phyloP scores from a whole-genome alignment of 2,329 filamentous ascomycete genomes.

The Diaporthe vaccinii region DNA sequence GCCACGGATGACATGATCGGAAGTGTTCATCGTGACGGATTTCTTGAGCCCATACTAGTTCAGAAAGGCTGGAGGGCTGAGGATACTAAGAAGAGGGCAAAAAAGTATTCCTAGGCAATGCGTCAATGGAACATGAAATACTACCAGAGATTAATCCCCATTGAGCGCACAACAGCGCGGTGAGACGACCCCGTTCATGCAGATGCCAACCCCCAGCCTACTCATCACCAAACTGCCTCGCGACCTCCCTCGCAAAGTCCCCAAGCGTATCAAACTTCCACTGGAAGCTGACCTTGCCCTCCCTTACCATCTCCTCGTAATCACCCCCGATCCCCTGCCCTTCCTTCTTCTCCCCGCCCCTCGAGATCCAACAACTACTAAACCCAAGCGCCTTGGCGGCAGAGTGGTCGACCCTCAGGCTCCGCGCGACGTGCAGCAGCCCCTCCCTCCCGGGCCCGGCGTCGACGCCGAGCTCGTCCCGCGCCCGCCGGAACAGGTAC shows the following conservation, averaged over 20 bases:
- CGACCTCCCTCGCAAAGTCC: conserved; percentile 56
- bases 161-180: neutral
- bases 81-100: conserved; percentile 46
- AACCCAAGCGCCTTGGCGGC: conserved; percentile 73
- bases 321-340: conserved; percentile 42
- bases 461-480: conserved; percentile 66
- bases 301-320: conserved; percentile 41
- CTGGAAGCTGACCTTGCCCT: conserved; percentile 51
- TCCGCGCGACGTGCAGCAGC: conserved; percentile 78
- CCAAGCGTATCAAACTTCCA: conserved; percentile 56
- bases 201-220: neutral
- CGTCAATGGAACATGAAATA: neutral
- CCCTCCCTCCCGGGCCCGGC: conserved; percentile 57
- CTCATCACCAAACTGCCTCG: conserved; percentile 51
- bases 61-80: conserved; percentile 62
- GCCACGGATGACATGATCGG: conserved; percentile 69
- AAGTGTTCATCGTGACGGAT: conserved; percentile 78
- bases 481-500: conserved; percentile 69
- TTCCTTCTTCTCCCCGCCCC: conserved; percentile 57
- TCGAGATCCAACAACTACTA: conserved; percentile 74
- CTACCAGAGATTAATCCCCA: neutral
- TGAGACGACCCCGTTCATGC: neutral
- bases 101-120: neutral
- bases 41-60: conserved; percentile 68
- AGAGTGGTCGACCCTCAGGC: conserved; percentile 75